Conservation (phyloP, 2,329 filamentous ascomycete genomes). For the Didymella segeticola region DNA sequence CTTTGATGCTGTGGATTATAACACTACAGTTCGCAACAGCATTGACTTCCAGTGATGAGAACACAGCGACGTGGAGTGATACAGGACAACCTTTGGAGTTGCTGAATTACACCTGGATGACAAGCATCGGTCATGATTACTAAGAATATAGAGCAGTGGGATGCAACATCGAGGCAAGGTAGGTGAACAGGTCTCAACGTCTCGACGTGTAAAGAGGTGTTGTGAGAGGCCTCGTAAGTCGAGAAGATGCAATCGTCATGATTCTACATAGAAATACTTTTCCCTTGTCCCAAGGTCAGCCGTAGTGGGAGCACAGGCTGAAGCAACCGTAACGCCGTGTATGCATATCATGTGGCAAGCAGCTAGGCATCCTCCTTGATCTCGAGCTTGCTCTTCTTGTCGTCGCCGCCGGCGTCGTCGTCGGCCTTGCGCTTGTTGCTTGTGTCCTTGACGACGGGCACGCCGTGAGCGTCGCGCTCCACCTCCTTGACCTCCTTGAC, state of each 20-base stretch:
- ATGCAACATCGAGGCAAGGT: too few relatives aligned
- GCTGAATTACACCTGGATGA: too few relatives aligned
- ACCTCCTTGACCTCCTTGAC: conserved; percentile 28
- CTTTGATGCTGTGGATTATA: too few relatives aligned
- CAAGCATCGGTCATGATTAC: too few relatives aligned
- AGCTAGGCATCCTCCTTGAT: conserved; percentile 43
- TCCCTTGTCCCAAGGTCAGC: neutral
- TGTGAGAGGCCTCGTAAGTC: too few relatives aligned
- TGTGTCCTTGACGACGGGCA: conserved; percentile 37
- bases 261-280: conserved; percentile 1
- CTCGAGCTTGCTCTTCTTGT: conserved; percentile 46
- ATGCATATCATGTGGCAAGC: conserved; percentile 2
- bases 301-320: conserved; percentile 3
- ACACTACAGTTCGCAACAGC: too few relatives aligned
- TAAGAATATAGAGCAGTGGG: too few relatives aligned
- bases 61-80: too few relatives aligned
- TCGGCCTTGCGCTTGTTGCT: conserved; percentile 47
- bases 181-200: too few relatives aligned
- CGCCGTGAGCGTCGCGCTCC: conserved; percentile 34
- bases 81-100: too few relatives aligned
- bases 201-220: too few relatives aligned
- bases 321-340: conserved; percentile 61
- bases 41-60: too few relatives aligned
- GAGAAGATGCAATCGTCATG: neutral
- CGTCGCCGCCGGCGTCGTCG: conserved; percentile 23